A percentile compares a stretch with the other conserved stretches of the same genome.
phyloP scores from a whole-genome alignment of 2,329 filamentous ascomycete species.

The Aspergillus sp. region DNA sequence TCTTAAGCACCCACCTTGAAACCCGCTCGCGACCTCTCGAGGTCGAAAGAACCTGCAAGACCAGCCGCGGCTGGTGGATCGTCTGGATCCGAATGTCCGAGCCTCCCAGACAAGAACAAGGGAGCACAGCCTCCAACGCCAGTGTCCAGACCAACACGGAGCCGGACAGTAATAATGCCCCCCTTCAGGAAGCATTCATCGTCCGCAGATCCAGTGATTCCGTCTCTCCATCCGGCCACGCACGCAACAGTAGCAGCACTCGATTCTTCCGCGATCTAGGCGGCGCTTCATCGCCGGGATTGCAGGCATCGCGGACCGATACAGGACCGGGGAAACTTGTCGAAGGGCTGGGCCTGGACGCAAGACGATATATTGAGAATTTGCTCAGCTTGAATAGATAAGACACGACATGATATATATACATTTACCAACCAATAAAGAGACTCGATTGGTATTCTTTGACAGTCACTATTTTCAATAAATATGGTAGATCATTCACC shows the following conservation, averaged over 20 bases:
- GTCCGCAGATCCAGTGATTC: constrained; percentile 49
- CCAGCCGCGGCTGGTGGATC: constrained; percentile 66
- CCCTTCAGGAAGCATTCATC: constrained; percentile 48
- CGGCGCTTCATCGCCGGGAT: constrained; percentile 33
- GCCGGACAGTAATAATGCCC: constrained; percentile 14
- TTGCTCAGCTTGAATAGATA: constrained; percentile 48
- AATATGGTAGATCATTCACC: background rate
- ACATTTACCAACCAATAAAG: background rate
- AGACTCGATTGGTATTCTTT: too few relatives aligned
- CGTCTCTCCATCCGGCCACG: constrained; percentile 32
- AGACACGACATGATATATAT: constrained; percentile 4
- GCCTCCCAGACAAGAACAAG: background rate
- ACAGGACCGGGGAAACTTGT: constrained; percentile 40
- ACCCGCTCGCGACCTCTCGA: constrained; percentile 52
- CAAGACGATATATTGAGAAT: constrained; percentile 49
- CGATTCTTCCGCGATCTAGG: constrained; percentile 44
- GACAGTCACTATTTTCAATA: too few relatives aligned
- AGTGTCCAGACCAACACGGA: constrained; percentile 9
- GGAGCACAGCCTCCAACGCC: constrained; percentile 4
- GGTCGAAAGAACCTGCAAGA: constrained; percentile 64
- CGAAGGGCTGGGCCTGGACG: constrained; percentile 50
- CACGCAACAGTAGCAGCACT: constrained; percentile 33
- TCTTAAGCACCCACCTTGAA: constrained; percentile 58
- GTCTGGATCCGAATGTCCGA: constrained; percentile 61
- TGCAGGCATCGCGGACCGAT: constrained; percentile 29